Evolutionary conservation across 2,329 filamentous ascomycete species (phyloP).

Genomic region (Stemphylium vesicarium): DNA sequence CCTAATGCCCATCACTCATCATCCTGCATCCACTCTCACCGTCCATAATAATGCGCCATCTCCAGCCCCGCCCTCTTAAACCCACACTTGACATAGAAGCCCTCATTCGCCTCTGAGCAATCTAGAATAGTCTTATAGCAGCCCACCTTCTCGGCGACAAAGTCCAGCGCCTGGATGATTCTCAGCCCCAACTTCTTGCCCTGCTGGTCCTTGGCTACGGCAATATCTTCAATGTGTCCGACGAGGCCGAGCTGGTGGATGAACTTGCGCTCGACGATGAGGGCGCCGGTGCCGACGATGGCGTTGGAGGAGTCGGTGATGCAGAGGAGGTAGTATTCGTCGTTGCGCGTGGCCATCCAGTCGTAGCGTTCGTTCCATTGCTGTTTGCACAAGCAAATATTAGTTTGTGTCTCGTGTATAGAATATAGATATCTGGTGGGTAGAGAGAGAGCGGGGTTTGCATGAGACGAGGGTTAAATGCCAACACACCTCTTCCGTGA

Average conservation of each 20-base stretch:
- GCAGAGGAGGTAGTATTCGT: slow-evolving; percentile 85
- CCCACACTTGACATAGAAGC: slow-evolving; percentile 97
- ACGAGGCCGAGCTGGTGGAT: slow-evolving; percentile 83
- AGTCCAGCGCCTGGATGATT: slow-evolving; percentile 92
- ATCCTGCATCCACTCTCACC: slow-evolving; percentile 13
- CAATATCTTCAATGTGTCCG: slow-evolving; percentile 97
- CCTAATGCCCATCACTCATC: slow-evolving; percentile 2
- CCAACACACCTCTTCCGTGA: slow-evolving; percentile 65
- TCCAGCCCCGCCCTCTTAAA: slow-evolving; percentile 90
- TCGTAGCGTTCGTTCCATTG: slow-evolving; percentile 79
- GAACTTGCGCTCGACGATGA: slow-evolving; percentile 94
- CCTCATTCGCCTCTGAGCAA: slow-evolving; percentile 94
- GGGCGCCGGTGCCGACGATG: slow-evolving; percentile 87
- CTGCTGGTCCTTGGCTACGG: slow-evolving; percentile 92
- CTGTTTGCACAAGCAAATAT: no score
- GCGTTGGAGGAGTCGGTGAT: slow-evolving; percentile 74
- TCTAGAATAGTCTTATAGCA: slow-evolving; percentile 98
- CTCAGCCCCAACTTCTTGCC: slow-evolving; percentile 94
- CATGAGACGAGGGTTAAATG: neutral
- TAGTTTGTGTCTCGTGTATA: no score
- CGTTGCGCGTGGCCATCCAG: slow-evolving; percentile 75
- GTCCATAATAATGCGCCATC: slow-evolving; percentile 90
- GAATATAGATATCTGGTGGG: no score
- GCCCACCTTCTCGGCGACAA: slow-evolving; percentile 82
- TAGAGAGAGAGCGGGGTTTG: neutral